Evolutionary conservation across 352 stramenopile species (phyloP).

Genomic region (Phytophthora crassamura): DNA sequence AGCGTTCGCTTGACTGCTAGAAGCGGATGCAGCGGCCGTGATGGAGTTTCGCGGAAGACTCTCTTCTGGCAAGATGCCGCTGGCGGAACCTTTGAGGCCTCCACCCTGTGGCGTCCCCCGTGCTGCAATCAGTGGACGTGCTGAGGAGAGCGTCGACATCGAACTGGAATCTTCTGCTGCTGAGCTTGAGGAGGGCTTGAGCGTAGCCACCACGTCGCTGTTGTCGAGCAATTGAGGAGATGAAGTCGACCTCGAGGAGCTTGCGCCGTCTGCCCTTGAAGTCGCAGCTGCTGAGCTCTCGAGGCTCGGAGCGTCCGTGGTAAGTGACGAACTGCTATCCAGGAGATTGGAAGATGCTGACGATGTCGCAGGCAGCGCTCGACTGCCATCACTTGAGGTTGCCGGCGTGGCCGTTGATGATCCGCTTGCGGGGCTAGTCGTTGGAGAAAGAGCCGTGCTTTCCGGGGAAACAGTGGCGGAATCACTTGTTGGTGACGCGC

Average conservation of each 20-base stretch:
- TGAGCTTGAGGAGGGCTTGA: conserved; percentile 8
- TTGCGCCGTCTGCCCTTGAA: background rate
- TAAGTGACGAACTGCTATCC: background rate
- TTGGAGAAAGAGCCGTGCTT: background rate
- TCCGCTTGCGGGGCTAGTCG: conserved; percentile 2
- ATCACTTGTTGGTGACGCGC: conserved; percentile 2
- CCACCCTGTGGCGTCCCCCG: conserved; percentile 1
- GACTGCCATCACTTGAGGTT: background rate
- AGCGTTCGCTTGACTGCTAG: conserved; percentile 9
- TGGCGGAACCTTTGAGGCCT: conserved; percentile 10
- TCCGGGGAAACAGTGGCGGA: background rate
- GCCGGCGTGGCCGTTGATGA: conserved; percentile 2
- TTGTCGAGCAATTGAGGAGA: conserved; percentile 7
- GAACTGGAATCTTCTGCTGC: conserved; percentile 11
- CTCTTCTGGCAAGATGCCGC: conserved; percentile 1
- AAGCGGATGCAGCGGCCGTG: conserved; percentile 2
- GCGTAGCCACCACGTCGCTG: conserved; percentile 4
- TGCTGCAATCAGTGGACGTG: conserved; percentile 2
- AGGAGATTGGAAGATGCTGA: background rate
- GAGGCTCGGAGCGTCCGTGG: background rate
- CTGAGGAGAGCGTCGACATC: conserved; percentile 15
- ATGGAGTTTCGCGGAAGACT: conserved; percentile 7
- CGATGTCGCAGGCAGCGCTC: conserved; percentile 6
- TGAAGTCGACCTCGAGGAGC: conserved; percentile 11
- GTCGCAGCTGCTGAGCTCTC: conserved; percentile 9